Evolutionary conservation across 257 asterid genomes (phyloP), one percentile per base, ranked within the genome.

Genomic region (Solanum ahanhuiri): DNA sequence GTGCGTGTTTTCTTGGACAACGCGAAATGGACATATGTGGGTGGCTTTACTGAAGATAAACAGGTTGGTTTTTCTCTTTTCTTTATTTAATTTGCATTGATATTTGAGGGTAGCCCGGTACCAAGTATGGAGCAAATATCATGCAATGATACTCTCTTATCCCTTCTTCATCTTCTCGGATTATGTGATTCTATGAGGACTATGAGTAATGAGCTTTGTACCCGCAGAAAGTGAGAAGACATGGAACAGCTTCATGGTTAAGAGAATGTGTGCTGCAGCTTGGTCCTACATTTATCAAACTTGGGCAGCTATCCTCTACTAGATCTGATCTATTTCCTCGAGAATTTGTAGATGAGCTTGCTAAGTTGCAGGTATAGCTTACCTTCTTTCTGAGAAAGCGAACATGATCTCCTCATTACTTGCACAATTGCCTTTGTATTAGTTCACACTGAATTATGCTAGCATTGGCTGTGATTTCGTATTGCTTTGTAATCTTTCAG

Each of bases 211-310:
- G 30, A 83, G 30, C 30, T 41, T 25, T 34, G 45, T 48, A 39
- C 88, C 60, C 76, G 79, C 91, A 96, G 98, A 92, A 67, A 87
- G 81, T 81, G 60, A 93, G 98, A 91, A 92, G 98, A 88, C 90
- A 95, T 10, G 23, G 35, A 82, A 96, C 99, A 39, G 98, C 99
- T 43, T 95, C 98, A 4, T 96, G 99, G 99, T 89, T 95, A 87
- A 89, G 98, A 73, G 98, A 95, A 83, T 88, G 89, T 35, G 97
- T 95, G 83, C 88, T 96, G 89, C 98, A 96, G 90, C 98, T 96
- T 86, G 99, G 99, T 35, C 99, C 99, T 1, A 96, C 99, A 76
- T 95, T 96, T 86, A 96, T 96, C 87, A 96, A 96, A 91, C 95
- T 96, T 25, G 99, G 99, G 51, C 99, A 96, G 79, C 82, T 95